These are phyloP conservation scores for Goniomonas avonlea DNA, from an alignment of 78 protist genomes.

Conservation along the genomic window DNA sequence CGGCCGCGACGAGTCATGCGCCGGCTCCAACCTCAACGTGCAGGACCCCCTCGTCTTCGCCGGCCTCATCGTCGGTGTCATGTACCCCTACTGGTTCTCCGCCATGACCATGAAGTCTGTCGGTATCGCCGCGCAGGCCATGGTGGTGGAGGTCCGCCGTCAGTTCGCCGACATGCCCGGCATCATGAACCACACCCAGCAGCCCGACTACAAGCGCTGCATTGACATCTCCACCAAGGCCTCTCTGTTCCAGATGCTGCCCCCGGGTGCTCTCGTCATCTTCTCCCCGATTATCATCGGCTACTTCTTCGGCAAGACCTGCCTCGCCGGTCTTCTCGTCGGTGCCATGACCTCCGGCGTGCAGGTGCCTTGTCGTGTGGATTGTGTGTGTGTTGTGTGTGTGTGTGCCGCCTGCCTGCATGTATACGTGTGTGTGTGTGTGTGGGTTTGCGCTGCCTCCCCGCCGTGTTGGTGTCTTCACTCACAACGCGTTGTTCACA, in stretches of 20 bases:
- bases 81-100: conserved; percentile 38
- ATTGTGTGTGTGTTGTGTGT: too few species aligned
- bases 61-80: conserved; percentile 58
- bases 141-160: conserved; percentile 40
- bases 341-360: conserved; percentile 15
- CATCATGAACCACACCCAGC: conserved; percentile 20
- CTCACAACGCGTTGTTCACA: too few species aligned
- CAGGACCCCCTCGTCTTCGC: conserved; percentile 26
- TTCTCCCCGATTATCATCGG: conserved; percentile 54
- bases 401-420: too few species aligned
- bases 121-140: conserved; percentile 21
- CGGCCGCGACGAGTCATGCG: too few species aligned
- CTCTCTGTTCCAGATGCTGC: conserved; percentile 46
- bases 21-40: conserved; percentile 7
- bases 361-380: too few species aligned
- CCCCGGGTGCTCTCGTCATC: conserved; percentile 48
- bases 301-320: not conserved
- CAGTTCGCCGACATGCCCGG: conserved; percentile 46
- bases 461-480: too few species aligned
- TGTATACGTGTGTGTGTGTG: too few species aligned
- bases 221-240: conserved; percentile 45
- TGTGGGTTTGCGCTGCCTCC: too few species aligned
- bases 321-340: not conserved
- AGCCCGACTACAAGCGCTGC: conserved; percentile 48
- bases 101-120: conserved; percentile 66